Base-by-base conservation (phyloP, 768 basidiomycete genomes). In the Termitomyces heimii region DNA sequence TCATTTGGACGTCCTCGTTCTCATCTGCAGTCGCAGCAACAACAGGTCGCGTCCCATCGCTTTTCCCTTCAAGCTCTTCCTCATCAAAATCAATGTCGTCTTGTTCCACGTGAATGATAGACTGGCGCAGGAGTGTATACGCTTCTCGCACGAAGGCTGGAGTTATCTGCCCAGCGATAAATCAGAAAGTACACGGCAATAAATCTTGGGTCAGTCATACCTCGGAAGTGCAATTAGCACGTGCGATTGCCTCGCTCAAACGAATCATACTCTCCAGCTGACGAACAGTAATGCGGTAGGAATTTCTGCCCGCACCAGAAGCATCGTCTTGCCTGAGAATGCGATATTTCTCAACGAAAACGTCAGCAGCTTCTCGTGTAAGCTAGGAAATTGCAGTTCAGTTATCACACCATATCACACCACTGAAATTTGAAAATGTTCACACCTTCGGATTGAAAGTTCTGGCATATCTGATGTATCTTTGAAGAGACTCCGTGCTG, bases 181-280 rank as follows among this genome's bases (percentile, higher is more conserved):
- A 9, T 35, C 14, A 40, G 37, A 14, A 29, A 12, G 40, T 24
- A 1, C 10, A 42, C 51, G 20, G 10, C 1, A 20, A 16, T 2
- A 8, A 32, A n/a, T 42, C 13, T 29, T 18, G 24, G 4, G n/a
- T 9, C 14, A 24, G 24, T 7, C 77, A 59, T 65, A 89, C 92
- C 76, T 96, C 93, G n/a, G 87, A 80, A 16, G 91, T 91, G 69
- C 97, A 98, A 69, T 98, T 98, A 2, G 96, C 94, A 39, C 97
- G 81, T 5, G 97, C 97, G 64, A 98, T 98, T 24, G 95, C 97
- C 70, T 99, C 97, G 62, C 90, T 92, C 53, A 99, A 76, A 29
- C 97, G 95, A 63, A 99, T 93, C 94, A 99, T 96, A 71, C 92
- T 94, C 71, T 98, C 97, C 45, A 99, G 77, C 68, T 98, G 97